phyloP scores from a whole-genome alignment of 352 stramenopile genomes.

The Pythium folliculosum region DNA sequence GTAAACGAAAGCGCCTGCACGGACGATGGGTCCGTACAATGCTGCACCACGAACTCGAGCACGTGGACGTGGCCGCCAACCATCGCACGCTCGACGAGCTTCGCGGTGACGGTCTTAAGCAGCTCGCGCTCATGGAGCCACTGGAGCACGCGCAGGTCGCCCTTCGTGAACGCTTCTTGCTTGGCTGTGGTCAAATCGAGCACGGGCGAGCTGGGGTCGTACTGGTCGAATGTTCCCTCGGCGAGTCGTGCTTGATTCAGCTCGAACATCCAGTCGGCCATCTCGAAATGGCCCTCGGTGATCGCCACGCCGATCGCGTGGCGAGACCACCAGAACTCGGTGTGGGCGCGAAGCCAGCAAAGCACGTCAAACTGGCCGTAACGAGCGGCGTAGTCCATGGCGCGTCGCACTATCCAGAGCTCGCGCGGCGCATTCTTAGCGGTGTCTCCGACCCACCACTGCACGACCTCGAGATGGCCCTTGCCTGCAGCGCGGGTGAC shows the following conservation, averaged over 20 bases:
- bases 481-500: background rate
- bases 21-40: background rate
- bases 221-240: background rate
- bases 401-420: background rate
- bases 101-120: background rate
- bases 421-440: background rate
- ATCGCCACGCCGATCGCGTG: background rate
- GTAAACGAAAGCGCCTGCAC: background rate
- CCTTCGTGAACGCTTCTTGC: background rate
- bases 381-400: background rate
- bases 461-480: background rate
- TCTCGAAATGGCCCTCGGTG: background rate
- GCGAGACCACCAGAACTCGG: background rate
- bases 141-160: background rate
- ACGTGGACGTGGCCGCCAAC: conserved; percentile 1
- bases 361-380: background rate
- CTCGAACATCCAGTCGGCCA: conserved; percentile 4
- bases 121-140: conserved; percentile 1
- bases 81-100: background rate
- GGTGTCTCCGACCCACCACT: background rate
- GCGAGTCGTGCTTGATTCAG: background rate
- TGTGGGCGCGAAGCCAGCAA: background rate
- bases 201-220: background rate
- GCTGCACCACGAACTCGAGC: conserved; percentile 2
- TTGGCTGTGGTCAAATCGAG: background rate